Base-by-base conservation (phyloP, 768 basidiomycete species). In the Tylopilus balloui region DNA sequence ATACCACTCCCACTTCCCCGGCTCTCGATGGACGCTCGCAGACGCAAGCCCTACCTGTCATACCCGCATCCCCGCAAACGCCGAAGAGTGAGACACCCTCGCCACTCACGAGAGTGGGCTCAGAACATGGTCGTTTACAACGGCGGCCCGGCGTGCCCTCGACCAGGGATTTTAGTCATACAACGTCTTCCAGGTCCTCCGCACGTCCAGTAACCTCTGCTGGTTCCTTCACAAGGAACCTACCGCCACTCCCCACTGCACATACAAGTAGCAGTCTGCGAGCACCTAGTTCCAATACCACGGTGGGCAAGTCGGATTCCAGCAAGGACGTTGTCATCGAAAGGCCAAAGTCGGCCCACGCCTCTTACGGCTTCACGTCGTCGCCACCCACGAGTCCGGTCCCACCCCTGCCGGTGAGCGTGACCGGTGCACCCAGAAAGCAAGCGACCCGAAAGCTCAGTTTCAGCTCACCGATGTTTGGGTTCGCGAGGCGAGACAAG, bases 401-500 rank as follows among this genome's bases (percentile, higher is more conserved):
- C 21, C 57, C 62, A 11, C 50, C 52, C 2, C 42, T 58, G 14
- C 52, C 55, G 9, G 61, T 47, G 47, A 63, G 60, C 34, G 52
- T 15, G 41, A 35, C 58, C 17, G 57, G 47, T 36, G 48, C 59
- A 12, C 57, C 58, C n/a, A 52, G 69, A 48, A 78, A 70, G 27
- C 46, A 46, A 35, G 71, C 79, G 51, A 75, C 71, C 59, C 73
- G 85, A 47, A 88, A 89, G 69, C 66, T 89, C 67, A 89, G 87
- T 63, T 63, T 88, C 48, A 76, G 76, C 20, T 74, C 78, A 42
- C 79, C 82, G 42, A 79, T 80, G 56, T 69, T 78, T 2, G 71
- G 69, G 42, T 78, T 87, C 53, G 61, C 78, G 73, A 70, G 76
- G 74, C 64, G 77, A 62, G 78, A 82, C 46, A 80, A 69, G 63